Evolutionary conservation across 371 early-diverging fungal species (phyloP), one percentile per base, ranked within the genome.

Genomic region (Parasitella parasitica): DNA sequence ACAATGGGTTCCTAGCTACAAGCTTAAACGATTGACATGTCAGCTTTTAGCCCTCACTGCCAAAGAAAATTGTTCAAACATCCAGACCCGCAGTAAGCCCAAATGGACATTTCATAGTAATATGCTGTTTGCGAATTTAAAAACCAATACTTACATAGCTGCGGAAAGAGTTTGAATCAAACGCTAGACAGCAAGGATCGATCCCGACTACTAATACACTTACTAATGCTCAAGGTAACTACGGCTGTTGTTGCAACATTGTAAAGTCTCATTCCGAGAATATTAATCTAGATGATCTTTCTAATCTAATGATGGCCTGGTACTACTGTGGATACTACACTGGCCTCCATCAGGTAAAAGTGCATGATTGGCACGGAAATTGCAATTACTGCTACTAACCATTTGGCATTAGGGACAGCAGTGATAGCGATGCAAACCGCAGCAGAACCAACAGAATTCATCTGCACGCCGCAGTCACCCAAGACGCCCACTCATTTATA

Each of bases 271-370:
- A 43, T 43, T 22, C 22, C 43, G 22, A n/a, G n/a, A n/a, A n/a
- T n/a, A n/a, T n/a, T n/a, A n/a, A 43, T 43, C 22, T 38, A 49
- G 32, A 26, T 18, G 50, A 63, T 22, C 39, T 68, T 32, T 63
- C 68, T 12, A 63, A 62, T 59, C 16, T 68, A 41, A 50, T 68
- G 16, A 68, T 68, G 68, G 54, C 68, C 3, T 68, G 68, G 68
- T 68, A 68, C 46, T 68, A 68, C 34, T 48, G 51, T 41, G 68
- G 68, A 24, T 68, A 68, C 36, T 68, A 68, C 52, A 68, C 68
- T 1, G 68, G 56, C 1, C 54, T 68, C 39, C 63, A 68, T 55
- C 63, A 63, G 16, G 68, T 55, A 59, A 39, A 27, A 56, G 4
- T 36, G 20, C 18, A 18, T 43, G 43, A 46, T 57, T 43, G 24